Evolutionary conservation across 2,329 filamentous ascomycete genomes (phyloP), one percentile per base, ranked within the genome.

Genomic region (Aurifilum marmelostoma): DNA sequence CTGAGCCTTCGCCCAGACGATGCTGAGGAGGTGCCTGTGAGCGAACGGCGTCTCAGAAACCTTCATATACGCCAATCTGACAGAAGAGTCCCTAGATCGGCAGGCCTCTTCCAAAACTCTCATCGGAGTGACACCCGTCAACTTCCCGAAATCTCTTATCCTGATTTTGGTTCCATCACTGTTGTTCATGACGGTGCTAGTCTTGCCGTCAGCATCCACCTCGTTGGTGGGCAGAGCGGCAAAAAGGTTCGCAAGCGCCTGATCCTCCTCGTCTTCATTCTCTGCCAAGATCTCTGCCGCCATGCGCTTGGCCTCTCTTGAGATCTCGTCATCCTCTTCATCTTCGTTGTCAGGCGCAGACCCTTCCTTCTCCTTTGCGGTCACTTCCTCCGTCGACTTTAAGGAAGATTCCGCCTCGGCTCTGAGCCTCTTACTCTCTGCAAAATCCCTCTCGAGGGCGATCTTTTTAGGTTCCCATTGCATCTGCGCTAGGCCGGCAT

Each of bases 31-130:
- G 76, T 97, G 92, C 27, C 92, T 88, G 73, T 91, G 91, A 2
- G 92, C 90, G 79, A 93, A 96, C 0, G 89, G 84, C 6, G 89
- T 89, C 32, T 91, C 87, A 1, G 93, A 97, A 34, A 96, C 82
- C 56, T 91, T 80, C 67, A 84, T 88, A 77, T 91, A 96, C 2
- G 80, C 82, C 32, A 97, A 80, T 73, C 86, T 91, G 39, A 86
- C 91, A 3, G 85, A 84, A 1, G 90, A 82, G 76, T 97, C 93
- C 79, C 91, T 91, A 72, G 93, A 88, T 74, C 91, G 90, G 77
- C 94, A 97, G n/a, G 92, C 88, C 78, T 97, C 94, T 77, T 97
- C 94, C 16, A 98, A 81, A 37, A 92, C 85, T 72, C 91, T 87
- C 71, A 89, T 87, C 21, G 95, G 94, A 73, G 83, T 92, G 39